Conservation (phyloP, 345 rosid genomes). For the Moringa oleifera region DNA sequence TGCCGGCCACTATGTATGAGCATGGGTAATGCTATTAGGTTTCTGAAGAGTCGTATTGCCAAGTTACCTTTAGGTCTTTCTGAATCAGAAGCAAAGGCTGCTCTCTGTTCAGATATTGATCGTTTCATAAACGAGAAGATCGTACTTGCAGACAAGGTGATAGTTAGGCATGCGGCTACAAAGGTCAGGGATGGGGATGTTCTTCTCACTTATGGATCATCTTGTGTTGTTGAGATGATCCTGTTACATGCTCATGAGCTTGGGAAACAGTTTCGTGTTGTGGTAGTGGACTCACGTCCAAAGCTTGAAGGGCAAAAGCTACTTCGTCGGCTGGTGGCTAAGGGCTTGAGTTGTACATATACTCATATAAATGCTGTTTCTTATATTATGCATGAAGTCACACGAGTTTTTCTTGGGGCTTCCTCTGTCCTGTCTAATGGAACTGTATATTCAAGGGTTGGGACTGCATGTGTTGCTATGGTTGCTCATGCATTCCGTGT, state of each 20-base stretch:
- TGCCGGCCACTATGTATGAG: constrained; percentile 82
- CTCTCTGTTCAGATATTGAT: constrained; percentile 51
- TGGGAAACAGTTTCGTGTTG: constrained; percentile 60
- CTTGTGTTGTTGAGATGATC: constrained; percentile 79
- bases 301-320: constrained; percentile 63
- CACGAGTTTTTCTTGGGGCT: constrained; percentile 66
- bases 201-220: constrained; percentile 67
- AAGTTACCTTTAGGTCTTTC: constrained; percentile 46
- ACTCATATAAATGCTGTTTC: constrained; percentile 74
- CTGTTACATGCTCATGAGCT: constrained; percentile 61
- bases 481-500: constrained; percentile 64
- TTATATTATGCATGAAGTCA: constrained; percentile 67
- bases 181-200: constrained; percentile 81
- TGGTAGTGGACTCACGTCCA: constrained; percentile 69
- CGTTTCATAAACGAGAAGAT: constrained; percentile 69
- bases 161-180: constrained; percentile 55
- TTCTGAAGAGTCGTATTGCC: constrained; percentile 60
- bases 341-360: constrained; percentile 62
- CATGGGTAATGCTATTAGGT: constrained; percentile 88
- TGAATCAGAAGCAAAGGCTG: constrained; percentile 58
- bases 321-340: constrained; percentile 53
- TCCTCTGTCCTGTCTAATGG: constrained; percentile 75
- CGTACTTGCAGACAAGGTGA: constrained; percentile 58
- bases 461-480: constrained; percentile 75
- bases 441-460: constrained; percentile 68